Evolutionary conservation across 1,139 yeast genomes (phyloP).

Genomic region (Torulaspora globosa): DNA sequence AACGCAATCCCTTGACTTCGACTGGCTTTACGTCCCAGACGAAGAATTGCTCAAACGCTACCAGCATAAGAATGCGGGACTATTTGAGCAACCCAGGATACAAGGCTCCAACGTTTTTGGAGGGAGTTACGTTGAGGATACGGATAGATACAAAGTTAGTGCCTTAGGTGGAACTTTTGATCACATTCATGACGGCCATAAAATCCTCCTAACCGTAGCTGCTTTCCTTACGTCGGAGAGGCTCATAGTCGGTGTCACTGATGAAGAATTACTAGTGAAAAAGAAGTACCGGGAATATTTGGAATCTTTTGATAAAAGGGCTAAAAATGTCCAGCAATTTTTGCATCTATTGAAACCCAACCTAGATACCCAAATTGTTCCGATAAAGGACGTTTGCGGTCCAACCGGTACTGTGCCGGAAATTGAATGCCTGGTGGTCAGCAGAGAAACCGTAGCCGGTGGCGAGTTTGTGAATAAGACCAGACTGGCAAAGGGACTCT

Average conservation of each 20-base stretch:
- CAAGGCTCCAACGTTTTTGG: neutral
- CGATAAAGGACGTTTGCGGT: conserved; percentile 85
- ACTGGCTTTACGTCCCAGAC: conserved; percentile 19
- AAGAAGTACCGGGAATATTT: conserved; percentile 69
- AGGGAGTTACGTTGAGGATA: conserved; percentile 12
- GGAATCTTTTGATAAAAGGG: conserved; percentile 55
- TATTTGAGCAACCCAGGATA: conserved; percentile 4
- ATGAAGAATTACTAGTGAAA: conserved; percentile 64
- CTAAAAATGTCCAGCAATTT: conserved; percentile 46
- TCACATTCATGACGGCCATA: conserved; percentile 94
- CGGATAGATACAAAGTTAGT: conserved; percentile 37
- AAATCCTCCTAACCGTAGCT: conserved; percentile 70
- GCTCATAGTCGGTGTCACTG: conserved; percentile 81
- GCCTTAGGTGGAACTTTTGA: conserved; percentile 98
- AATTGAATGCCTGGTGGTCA: conserved; percentile 75
- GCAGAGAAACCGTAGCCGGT: conserved; percentile 75
- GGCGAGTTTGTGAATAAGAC: conserved; percentile 66
- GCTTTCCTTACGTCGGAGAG: conserved; percentile 53
- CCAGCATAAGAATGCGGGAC: conserved; percentile 2
- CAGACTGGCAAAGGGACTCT: conserved; percentile 55
- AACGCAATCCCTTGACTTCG: conserved; percentile 17
- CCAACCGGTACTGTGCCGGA: conserved; percentile 80
- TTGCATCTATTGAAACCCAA: conserved; percentile 46
- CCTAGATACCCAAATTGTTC: conserved; percentile 45
- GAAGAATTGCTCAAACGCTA: conserved; percentile 6